These are phyloP conservation scores for Hanseniaspora jakobsenii DNA, from an alignment of 805 yeast species.

Conservation along the genomic window DNA sequence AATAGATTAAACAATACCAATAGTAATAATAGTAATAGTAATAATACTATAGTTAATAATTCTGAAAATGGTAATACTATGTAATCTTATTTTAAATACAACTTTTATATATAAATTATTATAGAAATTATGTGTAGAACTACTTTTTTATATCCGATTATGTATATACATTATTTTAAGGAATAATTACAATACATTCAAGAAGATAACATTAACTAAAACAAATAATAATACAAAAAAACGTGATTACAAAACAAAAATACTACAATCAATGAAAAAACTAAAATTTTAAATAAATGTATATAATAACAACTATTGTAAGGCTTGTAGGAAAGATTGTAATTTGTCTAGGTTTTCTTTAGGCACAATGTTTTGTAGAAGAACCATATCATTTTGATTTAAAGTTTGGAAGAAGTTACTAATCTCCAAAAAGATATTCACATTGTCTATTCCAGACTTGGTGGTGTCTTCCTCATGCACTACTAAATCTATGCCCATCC, in stretches of 20 bases:
- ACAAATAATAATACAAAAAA: too few relatives aligned
- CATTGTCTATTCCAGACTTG: conserved; percentile 64
- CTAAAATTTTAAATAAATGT: background rate
- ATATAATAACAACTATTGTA: conserved; percentile 17
- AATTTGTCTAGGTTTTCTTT: conserved; percentile 26
- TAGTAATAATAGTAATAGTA: background rate
- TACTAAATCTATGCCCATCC: conserved; percentile 39
- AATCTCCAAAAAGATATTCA: conserved; percentile 59
- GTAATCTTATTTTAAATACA: too few relatives aligned
- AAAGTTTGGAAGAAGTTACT: conserved; percentile 40
- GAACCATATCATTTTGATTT: conserved; percentile 35
- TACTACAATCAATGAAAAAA: background rate
- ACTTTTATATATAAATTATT: too few relatives aligned
- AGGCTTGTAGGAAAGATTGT: conserved; percentile 27
- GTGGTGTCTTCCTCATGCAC: conserved; percentile 46
- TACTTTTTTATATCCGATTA: too few relatives aligned
- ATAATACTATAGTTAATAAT: background rate
- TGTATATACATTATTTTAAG: too few relatives aligned
- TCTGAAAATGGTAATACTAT: too few relatives aligned
- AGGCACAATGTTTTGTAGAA: conserved; percentile 21
- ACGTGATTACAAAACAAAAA: background rate
- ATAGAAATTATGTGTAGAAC: too few relatives aligned
- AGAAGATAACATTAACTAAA: too few relatives aligned
- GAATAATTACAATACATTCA: too few relatives aligned
- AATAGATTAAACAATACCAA: conserved; percentile 41